These are phyloP conservation scores for Dendrobium nobile DNA, from an alignment of 106 monocot genomes.

Conservation along the genomic window DNA sequence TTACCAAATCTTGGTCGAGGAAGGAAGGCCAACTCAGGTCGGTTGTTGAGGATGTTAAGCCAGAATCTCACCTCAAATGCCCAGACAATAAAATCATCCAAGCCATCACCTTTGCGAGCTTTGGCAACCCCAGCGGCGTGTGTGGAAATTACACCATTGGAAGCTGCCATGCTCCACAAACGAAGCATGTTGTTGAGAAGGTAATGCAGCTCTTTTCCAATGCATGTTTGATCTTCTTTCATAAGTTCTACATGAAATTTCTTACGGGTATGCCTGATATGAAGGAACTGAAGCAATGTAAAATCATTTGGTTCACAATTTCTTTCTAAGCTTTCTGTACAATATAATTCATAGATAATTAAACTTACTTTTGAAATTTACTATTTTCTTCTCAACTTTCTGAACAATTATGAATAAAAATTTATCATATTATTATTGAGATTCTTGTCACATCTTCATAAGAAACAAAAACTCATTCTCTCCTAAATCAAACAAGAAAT, in stretches of 20 bases:
- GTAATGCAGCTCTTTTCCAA: conserved; percentile 9
- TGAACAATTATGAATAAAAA: no score
- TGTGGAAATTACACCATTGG: conserved; percentile 66
- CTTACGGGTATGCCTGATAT: no score
- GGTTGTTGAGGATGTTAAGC: conserved; percentile 35
- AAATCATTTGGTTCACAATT: no score
- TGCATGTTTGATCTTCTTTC: background rate
- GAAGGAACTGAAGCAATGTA: no score
- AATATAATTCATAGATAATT: no score
- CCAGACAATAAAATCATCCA: conserved; percentile 33
- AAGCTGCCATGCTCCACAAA: conserved; percentile 35
- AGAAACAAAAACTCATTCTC: no score
- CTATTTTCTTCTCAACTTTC: no score
- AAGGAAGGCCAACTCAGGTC: conserved; percentile 24
- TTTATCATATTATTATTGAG: background rate
- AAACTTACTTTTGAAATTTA: no score
- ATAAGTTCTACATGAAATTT: no score
- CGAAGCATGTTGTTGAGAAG: conserved; percentile 44
- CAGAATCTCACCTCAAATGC: conserved; percentile 35
- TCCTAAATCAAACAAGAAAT: no score
- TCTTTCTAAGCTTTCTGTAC: no score
- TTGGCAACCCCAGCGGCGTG: conserved; percentile 50
- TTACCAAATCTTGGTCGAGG: conserved; percentile 30
- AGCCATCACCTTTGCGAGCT: conserved; percentile 51
- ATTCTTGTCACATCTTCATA: background rate